Evolutionary conservation across 768 basidiomycete species (phyloP), one percentile per base, ranked within the genome.

Genomic region (Termitomyces sp.): DNA sequence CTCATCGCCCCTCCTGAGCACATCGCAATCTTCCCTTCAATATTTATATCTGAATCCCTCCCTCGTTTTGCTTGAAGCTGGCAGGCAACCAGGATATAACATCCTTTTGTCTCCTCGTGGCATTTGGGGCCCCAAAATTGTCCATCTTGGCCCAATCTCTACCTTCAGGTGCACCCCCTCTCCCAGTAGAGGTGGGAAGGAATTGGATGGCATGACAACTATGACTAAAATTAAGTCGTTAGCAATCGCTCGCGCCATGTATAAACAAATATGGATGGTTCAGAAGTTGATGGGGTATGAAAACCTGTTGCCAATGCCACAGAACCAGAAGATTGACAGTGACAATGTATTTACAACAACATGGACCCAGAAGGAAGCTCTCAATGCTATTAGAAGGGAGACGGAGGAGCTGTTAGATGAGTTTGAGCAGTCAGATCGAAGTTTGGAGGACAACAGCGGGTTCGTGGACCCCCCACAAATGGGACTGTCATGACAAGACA

Each of bases 211-310:
- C 4, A 67, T 73, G 58, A 69, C 75, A 3, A 76, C 77, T 56
- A 75, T 77, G 33, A 77, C 76, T 24, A 77, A 75, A 28, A 77
- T 91, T 45, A 80, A 77, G 61, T 86, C 84, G 1, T 53, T 77
- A 6, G 67, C 76, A 20, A 81, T 91, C 2, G 75, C 84, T n/a
- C 77, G 75, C 39, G 79, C 75, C 39, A 90, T 88, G 15, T 88
- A 87, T 66, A 77, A 77, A 38, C 76, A 88, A 33, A 82, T 91
- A 28, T 77, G 89, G 20, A 70, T 81, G 2, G 85, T 88, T 24
- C 89, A 90, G 71, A 76, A 75, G 13, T 79, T 77, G 56, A 80
- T 90, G 79, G 89, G 89, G 2, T 91, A 90, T 69, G 76, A 81
- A 16, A 69, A 75, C 4, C 70, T 89, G 33, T 73, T 90, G 8